Conservation (phyloP, 345 rosid species). For the Carallia brachiata region DNA sequence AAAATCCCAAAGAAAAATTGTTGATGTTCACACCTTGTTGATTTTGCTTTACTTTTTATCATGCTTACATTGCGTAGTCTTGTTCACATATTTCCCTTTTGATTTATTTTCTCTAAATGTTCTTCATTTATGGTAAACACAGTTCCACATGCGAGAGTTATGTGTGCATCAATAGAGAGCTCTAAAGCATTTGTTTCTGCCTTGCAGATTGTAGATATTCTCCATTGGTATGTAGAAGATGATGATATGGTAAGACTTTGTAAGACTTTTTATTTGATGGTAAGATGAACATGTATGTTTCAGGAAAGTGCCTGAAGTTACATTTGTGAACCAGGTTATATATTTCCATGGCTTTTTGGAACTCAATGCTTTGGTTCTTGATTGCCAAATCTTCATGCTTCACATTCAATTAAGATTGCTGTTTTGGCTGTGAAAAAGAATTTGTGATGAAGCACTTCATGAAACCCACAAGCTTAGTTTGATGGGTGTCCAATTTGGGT, state of each 20-base stretch:
- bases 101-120: no score
- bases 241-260: constrained; percentile 76
- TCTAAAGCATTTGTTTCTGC: constrained; percentile 4
- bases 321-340: neutral
- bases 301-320: neutral
- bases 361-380: neutral
- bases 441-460: no score
- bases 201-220: constrained; percentile 79
- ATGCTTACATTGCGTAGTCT: no score
- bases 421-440: neutral
- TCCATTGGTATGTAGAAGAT: constrained; percentile 77
- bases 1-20: no score
- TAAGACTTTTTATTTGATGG: neutral
- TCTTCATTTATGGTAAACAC: no score
- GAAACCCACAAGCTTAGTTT: no score
- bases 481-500: no score
- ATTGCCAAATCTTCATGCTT: neutral
- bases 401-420: constrained; percentile 1
- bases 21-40: no score
- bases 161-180: neutral
- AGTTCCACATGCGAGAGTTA: neutral
- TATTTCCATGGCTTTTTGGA: neutral
- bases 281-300: no score
- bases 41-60: no score
- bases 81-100: no score